These are phyloP conservation scores for Tuber indicum DNA, from an alignment of 495 filamentous ascomycete genomes.

Conservation along the genomic window DNA sequence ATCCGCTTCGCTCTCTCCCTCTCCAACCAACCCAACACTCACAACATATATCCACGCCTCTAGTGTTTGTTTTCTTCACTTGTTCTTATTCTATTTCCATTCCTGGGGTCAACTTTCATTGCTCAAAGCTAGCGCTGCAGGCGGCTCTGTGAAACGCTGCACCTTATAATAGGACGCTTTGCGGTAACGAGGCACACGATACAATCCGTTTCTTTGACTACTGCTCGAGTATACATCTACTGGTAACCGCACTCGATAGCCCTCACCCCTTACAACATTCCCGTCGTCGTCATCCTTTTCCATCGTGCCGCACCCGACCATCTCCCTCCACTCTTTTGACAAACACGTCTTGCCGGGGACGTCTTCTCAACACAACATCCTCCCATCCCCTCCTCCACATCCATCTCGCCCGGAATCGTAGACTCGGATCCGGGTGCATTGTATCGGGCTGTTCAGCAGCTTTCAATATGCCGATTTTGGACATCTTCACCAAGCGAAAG, in stretches of 20 bases:
- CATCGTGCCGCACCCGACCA: neutral
- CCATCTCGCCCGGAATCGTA: neutral
- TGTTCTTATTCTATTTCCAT: neutral
- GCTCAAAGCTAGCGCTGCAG: constrained; percentile 16
- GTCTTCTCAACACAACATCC: neutral
- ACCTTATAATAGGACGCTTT: constrained; percentile 14
- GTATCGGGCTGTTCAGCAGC: neutral
- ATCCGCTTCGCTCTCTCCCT: neutral
- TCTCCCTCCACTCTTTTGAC: neutral
- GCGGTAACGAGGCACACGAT: constrained; percentile 33
- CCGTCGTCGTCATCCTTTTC: neutral
- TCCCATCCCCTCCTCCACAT: neutral
- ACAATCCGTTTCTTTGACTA: neutral
- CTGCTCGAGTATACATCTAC: neutral
- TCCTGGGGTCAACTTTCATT: neutral
- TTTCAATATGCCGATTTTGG: constrained; percentile 22
- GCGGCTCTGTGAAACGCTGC: constrained; percentile 24
- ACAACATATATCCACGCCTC: constrained; percentile 1
- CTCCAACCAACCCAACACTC: neutral
- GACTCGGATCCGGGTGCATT: neutral
- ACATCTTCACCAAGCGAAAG: constrained; percentile 9
- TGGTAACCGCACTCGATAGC: neutral
- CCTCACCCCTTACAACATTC: neutral
- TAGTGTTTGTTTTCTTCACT: neutral
- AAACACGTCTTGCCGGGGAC: neutral